Evolutionary conservation across 495 filamentous ascomycete species (phyloP).

Genomic region (Chaetomidium leptoderma): DNA sequence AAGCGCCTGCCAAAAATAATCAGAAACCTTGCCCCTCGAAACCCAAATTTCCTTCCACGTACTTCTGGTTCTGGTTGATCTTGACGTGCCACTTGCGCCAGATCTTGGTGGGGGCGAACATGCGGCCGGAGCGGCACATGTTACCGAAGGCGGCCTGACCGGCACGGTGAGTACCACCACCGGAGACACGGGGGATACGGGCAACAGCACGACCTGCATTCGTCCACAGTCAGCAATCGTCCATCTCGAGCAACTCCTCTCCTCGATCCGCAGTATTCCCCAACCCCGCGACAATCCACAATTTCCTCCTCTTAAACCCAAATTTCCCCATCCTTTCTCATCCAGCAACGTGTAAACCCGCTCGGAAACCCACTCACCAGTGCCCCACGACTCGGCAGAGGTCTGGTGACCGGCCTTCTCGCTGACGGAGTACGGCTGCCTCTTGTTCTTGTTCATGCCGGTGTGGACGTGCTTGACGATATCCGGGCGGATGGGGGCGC

Average conservation of each 20-base stretch:
- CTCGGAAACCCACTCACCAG: slow-evolving; percentile 64
- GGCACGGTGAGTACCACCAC: slow-evolving; percentile 99
- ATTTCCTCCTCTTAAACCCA: background rate
- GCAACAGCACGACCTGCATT: slow-evolving; percentile 89
- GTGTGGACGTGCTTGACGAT: slow-evolving; percentile 99
- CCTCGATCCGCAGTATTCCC: background rate
- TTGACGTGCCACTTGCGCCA: slow-evolving; percentile 99
- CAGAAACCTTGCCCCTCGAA: slow-evolving; percentile 2
- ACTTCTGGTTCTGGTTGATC: slow-evolving; percentile 97
- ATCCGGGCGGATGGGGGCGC: slow-evolving; percentile 92
- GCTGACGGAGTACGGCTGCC: slow-evolving; percentile 98
- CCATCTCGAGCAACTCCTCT: background rate
- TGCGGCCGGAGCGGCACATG: slow-evolving; percentile 98
- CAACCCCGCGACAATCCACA: background rate
- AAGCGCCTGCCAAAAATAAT: slow-evolving; percentile 62
- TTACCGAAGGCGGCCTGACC: slow-evolving; percentile 99
- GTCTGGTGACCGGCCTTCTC: slow-evolving; percentile 99
- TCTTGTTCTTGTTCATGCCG: slow-evolving; percentile 99
- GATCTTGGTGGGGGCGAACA: slow-evolving; percentile 99
- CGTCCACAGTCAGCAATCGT: slow-evolving; percentile 1
- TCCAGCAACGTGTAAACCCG: slow-evolving; percentile 6
- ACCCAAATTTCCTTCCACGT: slow-evolving; percentile 30
- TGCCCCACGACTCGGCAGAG: slow-evolving; percentile 99
- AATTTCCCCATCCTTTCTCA: background rate
- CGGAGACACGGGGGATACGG: slow-evolving; percentile 99